A percentile compares a stretch with the other conserved stretches of the same genome.
phyloP scores from a whole-genome alignment of 2,329 filamentous ascomycete species.

The Dothistroma pini region DNA sequence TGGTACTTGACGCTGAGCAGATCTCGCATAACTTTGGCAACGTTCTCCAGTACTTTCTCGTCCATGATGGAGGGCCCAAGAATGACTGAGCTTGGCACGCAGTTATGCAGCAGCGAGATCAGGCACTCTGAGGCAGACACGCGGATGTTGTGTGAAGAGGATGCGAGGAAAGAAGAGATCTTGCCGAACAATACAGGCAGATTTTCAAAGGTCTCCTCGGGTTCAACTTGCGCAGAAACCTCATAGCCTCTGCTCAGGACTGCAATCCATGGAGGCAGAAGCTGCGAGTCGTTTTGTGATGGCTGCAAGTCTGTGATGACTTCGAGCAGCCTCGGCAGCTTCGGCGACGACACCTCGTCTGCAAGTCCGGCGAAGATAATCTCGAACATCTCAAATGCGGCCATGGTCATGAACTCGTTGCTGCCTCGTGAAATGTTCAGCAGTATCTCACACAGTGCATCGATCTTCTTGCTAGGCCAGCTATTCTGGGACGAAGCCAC shows the following conservation, averaged over 20 bases:
- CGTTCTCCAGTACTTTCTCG: conserved; percentile 80
- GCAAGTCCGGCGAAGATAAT: conserved; percentile 92
- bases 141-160: conserved; percentile 86
- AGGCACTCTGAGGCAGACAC: conserved; percentile 93
- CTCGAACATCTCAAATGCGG: conserved; percentile 95
- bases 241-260: conserved; percentile 93
- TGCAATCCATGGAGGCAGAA: conserved; percentile 94
- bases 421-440: conserved; percentile 83
- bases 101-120: conserved; percentile 88
- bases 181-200: conserved; percentile 79
- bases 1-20: conserved; percentile 89
- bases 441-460: conserved; percentile 82
- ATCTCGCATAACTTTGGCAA: conserved; percentile 68
- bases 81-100: conserved; percentile 77
- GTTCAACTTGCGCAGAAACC: conserved; percentile 81
- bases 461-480: conserved; percentile 96
- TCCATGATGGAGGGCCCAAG: conserved; percentile 88
- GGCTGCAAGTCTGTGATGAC: conserved; percentile 90
- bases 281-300: conserved; percentile 86
- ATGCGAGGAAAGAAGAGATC: conserved; percentile 77
- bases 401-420: conserved; percentile 95
- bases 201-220: conserved; percentile 88
- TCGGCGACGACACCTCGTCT: conserved; percentile 80
- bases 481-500: conserved; percentile 82
- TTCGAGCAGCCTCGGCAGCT: conserved; percentile 82